Evolutionary conservation across 441 rosid species (phyloP), one percentile per base, ranked within the genome.

Genomic region (Syzygium malaccense): DNA sequence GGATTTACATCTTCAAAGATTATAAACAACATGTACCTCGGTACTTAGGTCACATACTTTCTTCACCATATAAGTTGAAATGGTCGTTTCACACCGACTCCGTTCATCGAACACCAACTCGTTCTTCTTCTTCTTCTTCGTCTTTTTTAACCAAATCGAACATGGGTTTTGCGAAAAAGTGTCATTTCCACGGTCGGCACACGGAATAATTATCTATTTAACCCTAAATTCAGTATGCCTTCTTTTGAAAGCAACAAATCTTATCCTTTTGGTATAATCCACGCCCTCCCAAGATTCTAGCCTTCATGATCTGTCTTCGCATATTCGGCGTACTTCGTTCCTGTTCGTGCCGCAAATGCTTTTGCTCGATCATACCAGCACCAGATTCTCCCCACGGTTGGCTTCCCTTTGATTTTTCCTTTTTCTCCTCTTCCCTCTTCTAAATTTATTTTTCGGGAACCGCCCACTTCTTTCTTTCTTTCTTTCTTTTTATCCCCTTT

Each of bases 231-330:
- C 5, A 0, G 9, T 3, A 5, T 28, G 18, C 68, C 68, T 89
- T 55, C 28, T 88, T 56, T 71, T 79, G 53, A 88, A 90, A 41
- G 91, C 92, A 90, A 89, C 86, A 91, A 88, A 90, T 91, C 88
- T 48, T 89, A 45, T 89, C 90, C 51, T 12, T 89, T 68, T 60
- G 88, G 58, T 55, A 80, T 84, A 85, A 55, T 2, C 86, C 88
- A 86, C 86, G 56, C 56, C 58, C 86, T 41, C 89, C 87, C 92
- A 55, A 75, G 88, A 87, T 93, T 91, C 88, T 89, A 87, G 86
- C 86, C 89, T 85, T 62, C 20, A 49, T 62, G n/a, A 20, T 58
- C 7, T 17, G 85, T 87, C 86, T 41, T n/a, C 62, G n/a, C 83
- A 75, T 23, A 87, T 87, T 88, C 89, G 88, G 87, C n/a, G 87